phyloP scores from a whole-genome alignment of 176 grass and related monocot genomes.

The Thinopyrum elongatum region DNA sequence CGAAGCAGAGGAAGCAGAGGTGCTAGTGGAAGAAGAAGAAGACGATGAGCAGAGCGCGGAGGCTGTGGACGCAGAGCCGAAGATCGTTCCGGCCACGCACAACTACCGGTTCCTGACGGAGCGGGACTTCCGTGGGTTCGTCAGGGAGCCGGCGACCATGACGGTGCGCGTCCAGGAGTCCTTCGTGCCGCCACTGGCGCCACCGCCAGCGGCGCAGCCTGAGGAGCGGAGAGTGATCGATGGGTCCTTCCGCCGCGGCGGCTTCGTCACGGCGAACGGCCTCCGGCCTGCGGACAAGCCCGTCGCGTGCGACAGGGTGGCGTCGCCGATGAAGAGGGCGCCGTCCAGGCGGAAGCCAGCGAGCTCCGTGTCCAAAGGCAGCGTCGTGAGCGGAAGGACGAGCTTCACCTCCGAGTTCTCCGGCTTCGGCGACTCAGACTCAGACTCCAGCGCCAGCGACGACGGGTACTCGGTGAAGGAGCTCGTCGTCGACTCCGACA shows the following conservation, averaged over 20 bases:
- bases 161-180: conserved; percentile 65
- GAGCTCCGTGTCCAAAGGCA: conserved; percentile 3
- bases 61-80: neutral
- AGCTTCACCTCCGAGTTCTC: conserved; percentile 63
- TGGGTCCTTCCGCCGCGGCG: neutral
- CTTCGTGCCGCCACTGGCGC: conserved; percentile 5
- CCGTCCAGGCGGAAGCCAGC: conserved; percentile 8
- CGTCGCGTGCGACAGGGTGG: neutral
- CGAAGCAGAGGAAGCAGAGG: conserved; percentile 39
- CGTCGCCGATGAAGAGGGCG: conserved; percentile 20
- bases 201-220: neutral
- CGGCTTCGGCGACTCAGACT: conserved; percentile 66
- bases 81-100: conserved; percentile 39
- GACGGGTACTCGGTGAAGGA: conserved; percentile 97
- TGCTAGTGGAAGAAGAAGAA: neutral
- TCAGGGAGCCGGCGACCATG: conserved; percentile 65
- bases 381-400: conserved; percentile 23
- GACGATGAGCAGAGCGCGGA: neutral
- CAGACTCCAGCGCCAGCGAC: conserved; percentile 77
- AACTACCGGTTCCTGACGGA: conserved; percentile 67
- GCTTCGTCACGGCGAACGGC: conserved; percentile 17
- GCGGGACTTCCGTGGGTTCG: conserved; percentile 69
- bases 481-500: conserved; percentile 81
- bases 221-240: conserved; percentile 34
- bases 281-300: conserved; percentile 31